Evolutionary conservation across 2,329 filamentous ascomycete genomes (phyloP), one percentile per base, ranked within the genome.

Genomic region (Aureobasidium sp.): DNA sequence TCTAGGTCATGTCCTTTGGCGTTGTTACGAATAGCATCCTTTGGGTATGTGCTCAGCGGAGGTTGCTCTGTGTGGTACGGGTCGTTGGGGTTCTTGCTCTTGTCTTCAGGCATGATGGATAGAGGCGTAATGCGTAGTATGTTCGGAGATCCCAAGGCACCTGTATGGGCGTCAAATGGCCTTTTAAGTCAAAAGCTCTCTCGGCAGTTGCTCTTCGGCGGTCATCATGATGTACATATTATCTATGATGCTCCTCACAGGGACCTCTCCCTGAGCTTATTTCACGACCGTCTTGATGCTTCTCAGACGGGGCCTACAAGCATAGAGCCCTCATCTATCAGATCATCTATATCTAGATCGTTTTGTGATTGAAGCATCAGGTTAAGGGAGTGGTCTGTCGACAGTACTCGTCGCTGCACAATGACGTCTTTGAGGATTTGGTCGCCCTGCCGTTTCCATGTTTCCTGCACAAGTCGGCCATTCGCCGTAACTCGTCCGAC

Each of bases 1-100:
- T 59, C 37, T 7, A 60, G 31, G 21, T 60, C 61, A 19, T 37
- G 21, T 21, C 57, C 42, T 21, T 37, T 57, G 40, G 38, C 21
- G 13, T 61, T 62, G 55, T 62, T 62, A 15, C 60, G 46, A 4
- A 43, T 29, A 25, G 60, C 47, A 31, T 54, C 25, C 15, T 35
- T 40, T 13, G 60, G 60, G 15, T 49, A 62, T 15, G 60, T 62
- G 47, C 33, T 15, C 4, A 51, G 25, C 33, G 46, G 47, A 19
- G 54, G 47, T 25, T 59, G 47, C 27, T 42, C 47, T 4, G 53
- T 57, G 31, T 57, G 60, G 17, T 61, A 61, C 0, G 49, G 54
- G 29, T 58, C 60, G 15, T 61, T 15, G 3, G 42, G 42, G 9
- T 38, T 46, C 42, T 47, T 47, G 42, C 42, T 57, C 42, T 57